Base-by-base conservation (phyloP, 2,329 filamentous ascomycete species). In the Thelonectria blattea region DNA sequence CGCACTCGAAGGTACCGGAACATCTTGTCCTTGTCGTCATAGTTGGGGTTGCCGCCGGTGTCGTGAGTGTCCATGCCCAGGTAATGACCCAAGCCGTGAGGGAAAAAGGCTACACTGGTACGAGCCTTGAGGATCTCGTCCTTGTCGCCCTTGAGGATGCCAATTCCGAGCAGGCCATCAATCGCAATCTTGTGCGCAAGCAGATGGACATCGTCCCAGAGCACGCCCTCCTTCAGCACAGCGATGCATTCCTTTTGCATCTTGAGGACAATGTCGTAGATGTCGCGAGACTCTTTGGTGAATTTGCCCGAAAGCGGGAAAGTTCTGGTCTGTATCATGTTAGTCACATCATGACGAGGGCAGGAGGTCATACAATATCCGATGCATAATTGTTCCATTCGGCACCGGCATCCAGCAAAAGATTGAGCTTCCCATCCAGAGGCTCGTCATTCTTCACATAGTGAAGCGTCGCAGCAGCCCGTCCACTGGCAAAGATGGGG, bases 11-110 rank as follows among this genome's bases (percentile, higher is more conserved):
- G 80, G 73, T 97, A 98, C 54, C 87, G 84, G 78, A 97, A 98
- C 83, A 97, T 87, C 37, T 85, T 81, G 74, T 99, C 93, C 61
- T 84, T 80, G 73, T 99, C 95, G 9, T 81, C 81, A 69, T 91
- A 92, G 75, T 93, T 90, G 37, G 91, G 82, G 73, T 92, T 88
- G 20, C 91, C 91, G 62, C 90, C 91, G 0, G 88, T 91, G 72
- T 97, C 93, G 74, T 97, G 93, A 2, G 93, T 96, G 74, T 97
- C 93, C 84, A 97, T 89, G 63, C 93, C 93, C 10, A 97, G 81
- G 74, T 96, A 94, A 76, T 97, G 93, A 0, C 93, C 93, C 1
- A 97, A 80, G 0, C 93, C 93, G 74, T 97, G 93, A 1, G 93
- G 93, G 72, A 97, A 91, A 80, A 97, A 97, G 2, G 93, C 93